Conservation (phyloP, 1,284 basidiomycete species). For the Thelephora terrestris region DNA sequence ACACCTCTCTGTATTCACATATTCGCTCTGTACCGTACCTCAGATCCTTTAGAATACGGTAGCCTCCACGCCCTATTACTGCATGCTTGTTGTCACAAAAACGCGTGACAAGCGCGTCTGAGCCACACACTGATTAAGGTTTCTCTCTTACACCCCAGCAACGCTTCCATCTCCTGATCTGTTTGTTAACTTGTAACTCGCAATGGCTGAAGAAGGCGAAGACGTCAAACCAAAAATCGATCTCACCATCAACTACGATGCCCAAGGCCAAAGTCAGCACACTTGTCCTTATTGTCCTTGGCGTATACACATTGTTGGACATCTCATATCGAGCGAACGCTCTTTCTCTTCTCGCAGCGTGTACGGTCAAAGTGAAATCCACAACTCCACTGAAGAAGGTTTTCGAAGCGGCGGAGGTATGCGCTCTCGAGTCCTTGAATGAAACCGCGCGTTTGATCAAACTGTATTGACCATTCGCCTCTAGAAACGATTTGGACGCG, state of each 20-base stretch:
- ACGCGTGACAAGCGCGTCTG: too few relatives aligned
- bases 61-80: too few relatives aligned
- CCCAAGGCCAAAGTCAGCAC: slow-evolving; percentile 34
- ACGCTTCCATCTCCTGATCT: neutral
- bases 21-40: slow-evolving; percentile 1
- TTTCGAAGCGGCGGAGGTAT: slow-evolving; percentile 54
- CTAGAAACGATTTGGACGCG: slow-evolving; percentile 51
- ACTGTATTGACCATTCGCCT: neutral
- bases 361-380: slow-evolving; percentile 51
- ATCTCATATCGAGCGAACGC: slow-evolving; percentile 23
- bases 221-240: slow-evolving; percentile 64
- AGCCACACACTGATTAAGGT: too few relatives aligned
- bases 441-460: neutral
- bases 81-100: too few relatives aligned
- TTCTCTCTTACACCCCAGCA: neutral
- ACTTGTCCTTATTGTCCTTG: neutral
- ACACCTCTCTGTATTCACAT: slow-evolving; percentile 1
- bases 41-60: neutral
- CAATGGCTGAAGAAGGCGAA: slow-evolving; percentile 33
- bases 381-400: slow-evolving; percentile 57
- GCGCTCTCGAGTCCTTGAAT: slow-evolving; percentile 10
- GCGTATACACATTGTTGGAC: neutral
- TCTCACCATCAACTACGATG: slow-evolving; percentile 40
- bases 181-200: neutral
- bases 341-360: slow-evolving; percentile 21